phyloP scores from a whole-genome alignment of 2,329 filamentous ascomycete genomes.

The Phaeosphaeriaceae sp. region DNA sequence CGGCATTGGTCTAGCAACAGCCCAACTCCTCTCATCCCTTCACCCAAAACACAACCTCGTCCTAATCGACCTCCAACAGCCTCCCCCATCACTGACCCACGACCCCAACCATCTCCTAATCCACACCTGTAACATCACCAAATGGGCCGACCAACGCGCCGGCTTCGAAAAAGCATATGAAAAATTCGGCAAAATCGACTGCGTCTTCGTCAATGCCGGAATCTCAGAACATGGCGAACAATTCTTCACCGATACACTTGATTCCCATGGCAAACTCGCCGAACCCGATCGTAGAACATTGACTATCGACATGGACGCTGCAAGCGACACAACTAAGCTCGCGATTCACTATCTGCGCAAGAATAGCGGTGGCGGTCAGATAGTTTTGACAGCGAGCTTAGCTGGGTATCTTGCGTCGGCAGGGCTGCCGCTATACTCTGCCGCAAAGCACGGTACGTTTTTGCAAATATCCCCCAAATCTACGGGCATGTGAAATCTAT shows the following conservation, averaged over 20 bases:
- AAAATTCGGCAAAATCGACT: conserved; percentile 54
- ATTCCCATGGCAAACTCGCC: conserved; percentile 50
- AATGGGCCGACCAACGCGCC: conserved; percentile 53
- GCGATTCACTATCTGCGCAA: conserved; percentile 56
- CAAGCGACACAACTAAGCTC: conserved; percentile 55
- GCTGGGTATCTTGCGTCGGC: conserved; percentile 58
- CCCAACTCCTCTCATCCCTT: conserved; percentile 46
- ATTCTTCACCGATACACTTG: conserved; percentile 56
- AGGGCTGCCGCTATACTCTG: conserved; percentile 56
- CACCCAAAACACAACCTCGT: conserved; percentile 50
- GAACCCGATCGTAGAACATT: conserved; percentile 55
- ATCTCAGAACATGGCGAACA: conserved; percentile 57
- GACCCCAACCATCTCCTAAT: conserved; percentile 36
- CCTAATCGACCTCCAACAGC: conserved; percentile 49
- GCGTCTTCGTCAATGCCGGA: conserved; percentile 59
- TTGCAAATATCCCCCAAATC: background rate
- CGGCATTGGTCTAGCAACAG: conserved; percentile 52
- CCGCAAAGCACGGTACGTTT: conserved; percentile 56
- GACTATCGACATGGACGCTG: conserved; percentile 56
- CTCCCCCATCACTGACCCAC: conserved; percentile 43
- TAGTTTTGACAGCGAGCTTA: conserved; percentile 57
- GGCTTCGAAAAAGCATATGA: conserved; percentile 52
- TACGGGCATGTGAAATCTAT: too few species aligned
- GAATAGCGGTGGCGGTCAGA: conserved; percentile 50
- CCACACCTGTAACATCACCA: conserved; percentile 54